These are phyloP conservation scores for Knoxdaviesia proteae DNA, from an alignment of 2,329 filamentous ascomycete genomes.

Conservation along the genomic window DNA sequence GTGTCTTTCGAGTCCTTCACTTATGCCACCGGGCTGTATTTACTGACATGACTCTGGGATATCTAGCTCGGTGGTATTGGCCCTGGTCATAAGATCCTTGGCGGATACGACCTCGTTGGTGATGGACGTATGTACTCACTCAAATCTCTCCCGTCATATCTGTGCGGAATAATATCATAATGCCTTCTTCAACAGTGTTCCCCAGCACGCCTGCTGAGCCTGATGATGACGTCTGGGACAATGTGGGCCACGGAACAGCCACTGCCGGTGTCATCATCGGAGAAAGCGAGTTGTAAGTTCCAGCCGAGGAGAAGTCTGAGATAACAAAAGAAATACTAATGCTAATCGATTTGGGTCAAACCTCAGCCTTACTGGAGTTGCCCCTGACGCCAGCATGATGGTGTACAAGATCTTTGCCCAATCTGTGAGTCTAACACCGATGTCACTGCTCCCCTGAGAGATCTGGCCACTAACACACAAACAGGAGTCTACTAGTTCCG, in stretches of 20 bases:
- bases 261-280: slow-evolving; percentile 11
- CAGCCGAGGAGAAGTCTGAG: too few relatives aligned
- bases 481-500: slow-evolving; percentile 13
- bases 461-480: slow-evolving; percentile 12
- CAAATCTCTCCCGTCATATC: too few relatives aligned
- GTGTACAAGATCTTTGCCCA: slow-evolving; percentile 18
- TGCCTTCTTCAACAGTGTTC: slow-evolving; percentile 9
- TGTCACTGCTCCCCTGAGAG: too few relatives aligned
- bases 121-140: background rate
- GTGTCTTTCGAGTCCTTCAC: slow-evolving; percentile 9
- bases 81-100: slow-evolving; percentile 15
- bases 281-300: slow-evolving; percentile 13
- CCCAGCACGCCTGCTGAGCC: slow-evolving; percentile 8
- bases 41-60: slow-evolving; percentile 6
- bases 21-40: slow-evolving; percentile 18
- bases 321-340: too few relatives aligned
- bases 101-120: slow-evolving; percentile 18
- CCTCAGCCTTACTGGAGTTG: slow-evolving; percentile 14
- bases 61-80: slow-evolving; percentile 17
- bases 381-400: slow-evolving; percentile 8
- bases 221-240: slow-evolving; percentile 25
- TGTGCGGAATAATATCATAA: too few relatives aligned
- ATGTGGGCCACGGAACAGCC: slow-evolving; percentile 17
- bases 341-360: slow-evolving; percentile 2
- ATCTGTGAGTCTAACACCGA: slow-evolving; percentile 5